phyloP scores from a whole-genome alignment of 2,329 filamentous ascomycete species.

The Lachnellula suecica region DNA sequence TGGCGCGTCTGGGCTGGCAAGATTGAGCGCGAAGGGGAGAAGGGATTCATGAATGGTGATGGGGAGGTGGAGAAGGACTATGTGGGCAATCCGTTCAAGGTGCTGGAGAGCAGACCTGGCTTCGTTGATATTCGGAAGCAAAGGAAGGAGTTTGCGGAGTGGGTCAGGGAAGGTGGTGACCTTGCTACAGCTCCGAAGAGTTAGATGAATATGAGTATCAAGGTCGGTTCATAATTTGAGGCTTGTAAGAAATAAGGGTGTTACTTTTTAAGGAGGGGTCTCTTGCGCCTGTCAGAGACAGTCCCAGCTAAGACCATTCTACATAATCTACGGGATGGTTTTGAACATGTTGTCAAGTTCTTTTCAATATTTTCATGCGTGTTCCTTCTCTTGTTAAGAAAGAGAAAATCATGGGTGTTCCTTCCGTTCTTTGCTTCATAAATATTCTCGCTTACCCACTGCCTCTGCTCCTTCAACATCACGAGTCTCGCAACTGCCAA shows the following conservation, averaged over 20 bases:
- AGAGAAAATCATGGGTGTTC: no score
- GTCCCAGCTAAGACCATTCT: no score
- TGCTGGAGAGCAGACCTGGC: conserved; percentile 75
- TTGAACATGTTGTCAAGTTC: no score
- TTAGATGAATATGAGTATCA: no score
- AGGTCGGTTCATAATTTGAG: not conserved
- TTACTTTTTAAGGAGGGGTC: no score
- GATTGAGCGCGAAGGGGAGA: conserved; percentile 73
- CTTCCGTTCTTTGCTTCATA: not conserved
- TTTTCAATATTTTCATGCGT: no score
- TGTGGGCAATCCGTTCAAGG: conserved; percentile 75
- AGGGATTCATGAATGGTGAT: conserved; percentile 53
- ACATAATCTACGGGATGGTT: no score
- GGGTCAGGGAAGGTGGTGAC: conserved; percentile 54
- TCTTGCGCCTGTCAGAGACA: no score
- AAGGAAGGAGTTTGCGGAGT: conserved; percentile 75
- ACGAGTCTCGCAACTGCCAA: not conserved
- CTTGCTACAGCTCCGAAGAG: conserved; percentile 12
- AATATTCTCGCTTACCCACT: not conserved
- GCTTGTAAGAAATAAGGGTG: no score
- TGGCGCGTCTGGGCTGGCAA: conserved; percentile 81
- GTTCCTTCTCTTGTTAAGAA: no score
- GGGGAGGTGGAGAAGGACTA: conserved; percentile 70
- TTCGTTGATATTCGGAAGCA: conserved; percentile 88
- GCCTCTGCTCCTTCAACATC: not conserved